Conservation (phyloP, 768 basidiomycete genomes). For the Tephrocybe sp. region DNA sequence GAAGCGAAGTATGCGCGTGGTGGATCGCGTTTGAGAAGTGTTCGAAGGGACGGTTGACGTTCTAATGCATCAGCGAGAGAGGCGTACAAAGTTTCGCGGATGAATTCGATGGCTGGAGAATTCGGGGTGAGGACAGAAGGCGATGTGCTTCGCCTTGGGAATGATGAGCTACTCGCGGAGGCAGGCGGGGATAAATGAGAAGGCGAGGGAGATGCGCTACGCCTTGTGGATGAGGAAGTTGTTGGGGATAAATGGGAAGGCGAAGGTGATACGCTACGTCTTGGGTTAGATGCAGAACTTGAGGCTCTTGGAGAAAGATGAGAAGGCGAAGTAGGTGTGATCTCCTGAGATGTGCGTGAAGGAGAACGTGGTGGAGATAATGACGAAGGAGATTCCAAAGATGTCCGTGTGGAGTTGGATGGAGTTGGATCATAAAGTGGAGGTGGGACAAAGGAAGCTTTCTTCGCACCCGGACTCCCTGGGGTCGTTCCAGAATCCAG, state of each 20-base stretch:
- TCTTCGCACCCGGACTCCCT: slow-evolving; percentile 33
- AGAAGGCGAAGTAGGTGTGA: neutral
- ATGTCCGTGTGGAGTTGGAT: slow-evolving; percentile 15
- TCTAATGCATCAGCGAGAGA: slow-evolving; percentile 71
- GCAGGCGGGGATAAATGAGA: slow-evolving; percentile 26
- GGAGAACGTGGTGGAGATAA: slow-evolving; percentile 3
- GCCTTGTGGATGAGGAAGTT: slow-evolving; percentile 12
- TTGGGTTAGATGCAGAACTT: slow-evolving; percentile 14
- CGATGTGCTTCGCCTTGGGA: slow-evolving; percentile 28
- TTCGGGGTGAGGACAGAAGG: slow-evolving; percentile 43
- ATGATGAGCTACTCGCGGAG: slow-evolving; percentile 19
- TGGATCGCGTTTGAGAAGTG: slow-evolving; percentile 58
- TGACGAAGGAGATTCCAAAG: slow-evolving; percentile 10
- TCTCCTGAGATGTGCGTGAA: neutral
- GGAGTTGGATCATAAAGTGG: slow-evolving; percentile 54
- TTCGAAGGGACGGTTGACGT: slow-evolving; percentile 48
- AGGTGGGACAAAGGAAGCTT: slow-evolving; percentile 69
- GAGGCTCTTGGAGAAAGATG: neutral
- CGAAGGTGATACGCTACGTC: neutral
- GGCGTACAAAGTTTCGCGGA: slow-evolving; percentile 86
- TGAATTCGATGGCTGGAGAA: slow-evolving; percentile 69
- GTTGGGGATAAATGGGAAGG: neutral
- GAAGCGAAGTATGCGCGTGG: slow-evolving; percentile 77
- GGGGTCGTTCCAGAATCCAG: slow-evolving; percentile 56
- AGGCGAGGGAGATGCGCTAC: slow-evolving; percentile 21